Base-by-base conservation (phyloP, 139 green algal genomes). In the Tetradesmus lagerheimii region DNA sequence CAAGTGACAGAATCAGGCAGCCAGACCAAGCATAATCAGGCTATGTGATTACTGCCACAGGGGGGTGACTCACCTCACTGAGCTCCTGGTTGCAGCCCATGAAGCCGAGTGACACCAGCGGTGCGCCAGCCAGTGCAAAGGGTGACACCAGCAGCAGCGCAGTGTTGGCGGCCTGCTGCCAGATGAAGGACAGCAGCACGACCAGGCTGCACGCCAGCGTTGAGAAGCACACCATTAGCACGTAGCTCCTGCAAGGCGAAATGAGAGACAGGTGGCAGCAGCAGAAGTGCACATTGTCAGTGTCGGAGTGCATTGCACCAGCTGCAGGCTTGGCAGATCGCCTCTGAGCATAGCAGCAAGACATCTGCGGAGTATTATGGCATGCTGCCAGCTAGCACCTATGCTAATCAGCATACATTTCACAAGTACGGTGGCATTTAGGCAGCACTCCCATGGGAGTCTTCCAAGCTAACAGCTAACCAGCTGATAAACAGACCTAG, bases 51-150 rank as follows among this genome's bases (percentile, higher is more conserved):
- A 71, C 57, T 71, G 23, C 57, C 11, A 0, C n/a, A n/a, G n/a
- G n/a, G n/a, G n/a, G 0, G 23, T 39, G 12, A 25, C 85, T 27
- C 43, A 89, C 85, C 85, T 89, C 85, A 43, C 85, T 89, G 29
- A 89, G 67, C 67, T 89, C 85, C n/a, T 89, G 85, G 41, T 89
- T 81, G 27, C 85, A 89, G 34, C 85, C 85, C 85, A 89, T 83
- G 66, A 89, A 89, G 85, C 85, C 85, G n/a, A 89, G 67, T 67
- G 85, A 81, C 67, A 89, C 66, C 64, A 89, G 67, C 20, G 85
- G 85, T 5, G 41, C n/a, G 4, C 85, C 85, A 57, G 85, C 39
- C 39, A 89, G 85, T 27, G 85, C 66, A 66, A 81, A 82, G 16
- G 85, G 85, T 45, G 85, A 81, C 85, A 89, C 85, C 66, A 89